Conservation (phyloP, 805 yeast species). For the Lipomyces mesembrius region DNA sequence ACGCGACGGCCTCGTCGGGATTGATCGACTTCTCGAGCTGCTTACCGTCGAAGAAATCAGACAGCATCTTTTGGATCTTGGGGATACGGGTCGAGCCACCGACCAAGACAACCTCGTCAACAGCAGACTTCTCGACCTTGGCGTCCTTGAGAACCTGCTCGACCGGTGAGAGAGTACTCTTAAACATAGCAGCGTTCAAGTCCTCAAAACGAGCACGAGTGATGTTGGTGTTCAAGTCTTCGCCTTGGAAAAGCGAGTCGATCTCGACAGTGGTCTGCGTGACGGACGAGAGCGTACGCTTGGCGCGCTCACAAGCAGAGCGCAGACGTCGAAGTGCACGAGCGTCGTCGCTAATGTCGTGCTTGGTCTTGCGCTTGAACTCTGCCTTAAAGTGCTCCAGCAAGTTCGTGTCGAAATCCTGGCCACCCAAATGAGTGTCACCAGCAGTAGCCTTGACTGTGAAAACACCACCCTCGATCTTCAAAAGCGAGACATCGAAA, state of each 20-base stretch:
- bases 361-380: conserved; percentile 93
- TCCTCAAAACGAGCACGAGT: conserved; percentile 99
- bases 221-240: conserved; percentile 89
- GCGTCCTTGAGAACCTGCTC: conserved; percentile 94
- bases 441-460: conserved; percentile 98
- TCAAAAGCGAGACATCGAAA: conserved; percentile 90
- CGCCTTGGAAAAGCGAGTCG: conserved; percentile 93
- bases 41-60: conserved; percentile 96
- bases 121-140: conserved; percentile 77
- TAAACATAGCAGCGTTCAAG: conserved; percentile 88
- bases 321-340: conserved; percentile 98
- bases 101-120: conserved; percentile 93
- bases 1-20: conserved; percentile 99
- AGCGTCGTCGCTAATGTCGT: conserved; percentile 85
- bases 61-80: conserved; percentile 91
- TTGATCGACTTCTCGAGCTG: conserved; percentile 94
- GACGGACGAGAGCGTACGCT: conserved; percentile 96
- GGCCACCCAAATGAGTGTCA: conserved; percentile 99
- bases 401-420: conserved; percentile 96
- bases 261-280: conserved; percentile 96
- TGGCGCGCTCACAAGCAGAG: conserved; percentile 99
- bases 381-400: conserved; percentile 91
- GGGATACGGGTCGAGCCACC: conserved; percentile 99
- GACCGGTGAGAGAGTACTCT: conserved; percentile 91
- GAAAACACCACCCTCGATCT: conserved; percentile 95